These are phyloP conservation scores for Termitomyces sp. DNA, from an alignment of 768 basidiomycete species.

Conservation along the genomic window DNA sequence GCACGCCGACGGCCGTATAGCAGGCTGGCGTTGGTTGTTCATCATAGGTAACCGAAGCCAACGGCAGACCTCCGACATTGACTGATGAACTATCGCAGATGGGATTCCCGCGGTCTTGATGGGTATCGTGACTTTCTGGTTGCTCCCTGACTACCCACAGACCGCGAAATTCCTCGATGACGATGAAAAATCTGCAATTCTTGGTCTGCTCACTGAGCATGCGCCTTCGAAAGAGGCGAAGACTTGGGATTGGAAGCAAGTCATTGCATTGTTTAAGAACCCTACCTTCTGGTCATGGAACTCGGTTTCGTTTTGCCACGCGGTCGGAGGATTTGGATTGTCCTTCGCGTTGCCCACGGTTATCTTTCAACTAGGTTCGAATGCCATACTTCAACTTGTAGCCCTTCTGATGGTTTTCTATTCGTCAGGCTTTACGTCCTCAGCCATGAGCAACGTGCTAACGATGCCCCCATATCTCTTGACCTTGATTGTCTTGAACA, in stretches of 20 bases:
- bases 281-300: slow-evolving; percentile 13
- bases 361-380: slow-evolving; percentile 14
- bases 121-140: slow-evolving; percentile 11
- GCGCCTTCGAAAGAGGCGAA: slow-evolving; percentile 13
- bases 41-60: slow-evolving; percentile 7
- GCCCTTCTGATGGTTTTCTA: background rate
- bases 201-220: slow-evolving; percentile 6
- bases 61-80: background rate
- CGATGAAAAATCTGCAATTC: slow-evolving; percentile 10
- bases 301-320: slow-evolving; percentile 14
- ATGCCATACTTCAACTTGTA: no score
- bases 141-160: slow-evolving; percentile 17
- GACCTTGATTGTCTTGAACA: slow-evolving; percentile 15
- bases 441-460: slow-evolving; percentile 14
- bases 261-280: slow-evolving; percentile 10
- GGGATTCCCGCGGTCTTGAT: slow-evolving; percentile 15
- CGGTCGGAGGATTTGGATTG: slow-evolving; percentile 16
- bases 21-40: slow-evolving; percentile 20
- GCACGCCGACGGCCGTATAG: slow-evolving; percentile 13
- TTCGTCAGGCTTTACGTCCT: slow-evolving; percentile 13
- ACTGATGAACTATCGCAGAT: background rate
- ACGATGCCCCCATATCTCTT: slow-evolving; percentile 16
- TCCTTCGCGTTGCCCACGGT: slow-evolving; percentile 14
- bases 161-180: slow-evolving; percentile 13
- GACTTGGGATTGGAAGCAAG: slow-evolving; percentile 15